phyloP scores from a whole-genome alignment of 768 basidiomycete species.

The Flagelloscypha sp. region DNA sequence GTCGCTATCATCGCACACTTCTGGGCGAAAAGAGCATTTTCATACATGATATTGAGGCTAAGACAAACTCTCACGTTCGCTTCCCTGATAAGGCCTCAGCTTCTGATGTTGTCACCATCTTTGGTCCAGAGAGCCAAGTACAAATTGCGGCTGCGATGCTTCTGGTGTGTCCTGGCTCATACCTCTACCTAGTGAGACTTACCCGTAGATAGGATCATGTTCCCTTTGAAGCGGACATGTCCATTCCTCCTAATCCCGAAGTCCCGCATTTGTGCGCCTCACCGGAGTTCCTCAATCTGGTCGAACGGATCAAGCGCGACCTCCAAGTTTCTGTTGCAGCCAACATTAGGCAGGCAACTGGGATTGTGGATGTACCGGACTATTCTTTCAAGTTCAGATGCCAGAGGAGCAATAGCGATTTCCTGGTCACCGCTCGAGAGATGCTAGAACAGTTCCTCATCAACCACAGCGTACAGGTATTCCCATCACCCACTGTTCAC shows the following conservation, averaged over 20 bases:
- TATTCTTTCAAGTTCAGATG: constrained; percentile 94
- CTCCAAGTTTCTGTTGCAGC: constrained; percentile 85
- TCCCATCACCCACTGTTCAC: constrained; percentile 71
- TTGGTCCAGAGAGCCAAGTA: constrained; percentile 93
- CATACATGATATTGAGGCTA: constrained; percentile 92
- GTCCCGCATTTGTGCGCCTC: constrained; percentile 67
- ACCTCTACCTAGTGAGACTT: constrained; percentile 2
- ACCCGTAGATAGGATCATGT: constrained; percentile 68
- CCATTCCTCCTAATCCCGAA: constrained; percentile 77
- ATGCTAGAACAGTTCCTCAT: constrained; percentile 88
- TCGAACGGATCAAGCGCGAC: constrained; percentile 88
- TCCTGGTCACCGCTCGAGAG: constrained; percentile 82
- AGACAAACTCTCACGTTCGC: constrained; percentile 88
- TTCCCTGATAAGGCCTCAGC: constrained; percentile 93
- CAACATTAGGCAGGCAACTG: constrained; percentile 54
- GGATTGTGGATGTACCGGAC: constrained; percentile 55
- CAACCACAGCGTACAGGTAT: constrained; percentile 75
- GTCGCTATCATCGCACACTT: constrained; percentile 90
- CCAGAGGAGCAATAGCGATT: constrained; percentile 92
- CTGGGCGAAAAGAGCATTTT: constrained; percentile 96
- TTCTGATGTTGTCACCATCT: constrained; percentile 93
- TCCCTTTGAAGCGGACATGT: constrained; percentile 93
- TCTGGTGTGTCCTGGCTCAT: constrained; percentile 44
- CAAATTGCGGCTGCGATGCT: constrained; percentile 96
- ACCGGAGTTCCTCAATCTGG: constrained; percentile 78